Base-by-base conservation (phyloP, 306 rosid genomes). In the Crataegus laevigata region DNA sequence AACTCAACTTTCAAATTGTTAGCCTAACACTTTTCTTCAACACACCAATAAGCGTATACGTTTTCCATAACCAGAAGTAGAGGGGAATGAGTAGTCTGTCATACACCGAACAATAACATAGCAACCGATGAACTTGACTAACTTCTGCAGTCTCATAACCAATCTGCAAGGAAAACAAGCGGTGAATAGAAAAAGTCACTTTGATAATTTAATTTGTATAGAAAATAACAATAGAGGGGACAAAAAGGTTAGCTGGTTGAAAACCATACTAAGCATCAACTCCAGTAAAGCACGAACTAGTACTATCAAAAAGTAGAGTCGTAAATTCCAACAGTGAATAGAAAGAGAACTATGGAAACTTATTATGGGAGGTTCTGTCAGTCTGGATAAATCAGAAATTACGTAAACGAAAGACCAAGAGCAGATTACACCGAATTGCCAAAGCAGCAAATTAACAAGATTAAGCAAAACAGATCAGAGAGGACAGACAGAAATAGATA, bases 151-250 rank as follows among this genome's bases (percentile, higher is more conserved):
- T 32, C 26, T 66, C 67, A n/a, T 10, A 5, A 5, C 7, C 19
- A 15, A 6, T 30, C 71, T 42, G 55, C n/a, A 67, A 67, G 32
- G 21, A 1, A 5, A 40, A 40, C n/a, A 66, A 8, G 25, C 8
- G 47, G 10, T n/a, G 5, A 19, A 9, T 3, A 32, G 45, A 65
- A 34, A 19, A 19, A 5, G 19, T 32, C 19, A 34, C 69, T 64
- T 29, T 9, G 14, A 8, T 1, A 63, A 63, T 1, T 38, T 38
- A 38, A 38, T 38, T 38, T 15, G 11, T 8, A 6, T 17, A 63
- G 4, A 0, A 19, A 5, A 0, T 0, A 32, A 3, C 17, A 14
- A 0, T 1, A 38, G 54, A 43, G 24, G 21, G 5, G 9, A 11
- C 13, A 3, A 67, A 38, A 67, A 12, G 7, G 34, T 67, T 22